phyloP scores from a whole-genome alignment of 2,329 filamentous ascomycete species.

The Cladophialophora chaetospira region DNA sequence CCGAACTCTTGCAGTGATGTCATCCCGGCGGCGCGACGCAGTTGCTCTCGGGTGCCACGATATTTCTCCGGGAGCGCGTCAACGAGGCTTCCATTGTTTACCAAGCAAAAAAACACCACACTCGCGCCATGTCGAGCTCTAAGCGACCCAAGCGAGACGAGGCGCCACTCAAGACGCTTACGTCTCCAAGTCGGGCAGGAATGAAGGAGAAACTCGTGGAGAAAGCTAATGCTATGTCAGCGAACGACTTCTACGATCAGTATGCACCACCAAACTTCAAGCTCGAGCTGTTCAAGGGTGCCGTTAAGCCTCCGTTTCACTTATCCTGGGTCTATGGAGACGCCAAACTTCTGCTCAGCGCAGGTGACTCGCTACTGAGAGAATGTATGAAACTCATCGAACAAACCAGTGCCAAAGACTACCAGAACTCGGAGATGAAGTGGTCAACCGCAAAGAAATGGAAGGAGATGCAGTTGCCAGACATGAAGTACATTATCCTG shows the following conservation, averaged over 20 bases:
- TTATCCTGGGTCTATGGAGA: slow-evolving; percentile 12
- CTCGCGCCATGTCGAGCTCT: not conserved
- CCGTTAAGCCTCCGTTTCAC: slow-evolving; percentile 5
- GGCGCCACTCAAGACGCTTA: not conserved
- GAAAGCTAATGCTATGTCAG: slow-evolving; percentile 44
- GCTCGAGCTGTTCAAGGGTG: slow-evolving; percentile 13
- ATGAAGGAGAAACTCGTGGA: slow-evolving; percentile 40
- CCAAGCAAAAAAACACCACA: not conserved
- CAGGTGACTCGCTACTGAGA: slow-evolving; percentile 42
- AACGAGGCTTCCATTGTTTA: not conserved
- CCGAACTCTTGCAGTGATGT: slow-evolving; percentile 1
- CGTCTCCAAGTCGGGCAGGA: slow-evolving; percentile 2
- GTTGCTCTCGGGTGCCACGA: no score
- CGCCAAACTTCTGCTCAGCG: slow-evolving; percentile 37
- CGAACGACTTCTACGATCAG: slow-evolving; percentile 42
- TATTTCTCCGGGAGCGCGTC: not conserved
- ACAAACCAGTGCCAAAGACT: slow-evolving; percentile 55
- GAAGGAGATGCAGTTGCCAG: slow-evolving; percentile 59
- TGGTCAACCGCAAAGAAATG: slow-evolving; percentile 58
- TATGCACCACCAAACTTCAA: slow-evolving; percentile 36
- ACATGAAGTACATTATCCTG: slow-evolving; percentile 62
- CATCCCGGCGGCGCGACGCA: not conserved
- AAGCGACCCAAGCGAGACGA: not conserved
- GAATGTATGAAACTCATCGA: slow-evolving; percentile 57
- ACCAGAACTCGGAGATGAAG: slow-evolving; percentile 53